Evolutionary conservation across 371 early-diverging fungal species (phyloP).

Genomic region (Entomophthora muscae): DNA sequence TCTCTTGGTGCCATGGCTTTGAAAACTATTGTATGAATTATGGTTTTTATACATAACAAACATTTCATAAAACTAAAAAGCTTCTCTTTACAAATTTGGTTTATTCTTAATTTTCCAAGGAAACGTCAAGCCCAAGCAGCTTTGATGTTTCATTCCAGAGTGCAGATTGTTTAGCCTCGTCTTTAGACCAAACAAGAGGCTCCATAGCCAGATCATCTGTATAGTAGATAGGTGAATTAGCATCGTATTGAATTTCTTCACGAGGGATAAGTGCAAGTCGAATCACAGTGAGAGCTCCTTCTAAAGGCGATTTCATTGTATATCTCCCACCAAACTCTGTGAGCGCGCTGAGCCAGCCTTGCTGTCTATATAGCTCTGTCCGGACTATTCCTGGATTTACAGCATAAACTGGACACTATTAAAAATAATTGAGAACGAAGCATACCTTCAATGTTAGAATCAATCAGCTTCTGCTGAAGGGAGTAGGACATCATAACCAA

Average conservation of each 20-base stretch:
- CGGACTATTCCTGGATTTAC: constrained; percentile 1
- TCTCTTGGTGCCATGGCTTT: no score
- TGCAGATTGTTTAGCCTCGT: not conserved
- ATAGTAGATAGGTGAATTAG: not conserved
- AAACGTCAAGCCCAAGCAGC: not conserved
- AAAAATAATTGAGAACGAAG: not conserved
- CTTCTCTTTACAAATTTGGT: no score
- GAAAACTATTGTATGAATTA: no score
- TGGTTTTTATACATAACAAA: no score
- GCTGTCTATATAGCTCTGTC: not conserved
- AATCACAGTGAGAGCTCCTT: not conserved
- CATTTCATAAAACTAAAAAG: no score
- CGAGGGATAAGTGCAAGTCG: not conserved
- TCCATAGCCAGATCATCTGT: not conserved
- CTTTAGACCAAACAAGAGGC: not conserved
- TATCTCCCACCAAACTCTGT: not conserved
- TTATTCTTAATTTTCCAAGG: no score
- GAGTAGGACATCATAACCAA: constrained; percentile 2
- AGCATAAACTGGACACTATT: not conserved
- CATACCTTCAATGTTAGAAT: not conserved
- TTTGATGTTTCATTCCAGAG: not conserved
- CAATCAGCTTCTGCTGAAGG: not conserved
- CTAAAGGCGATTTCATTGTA: not conserved
- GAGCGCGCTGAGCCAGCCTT: not conserved
- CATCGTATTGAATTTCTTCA: not conserved